Conservation (phyloP, 441 rosid genomes). For the Pelargonium fulgidum region DNA sequence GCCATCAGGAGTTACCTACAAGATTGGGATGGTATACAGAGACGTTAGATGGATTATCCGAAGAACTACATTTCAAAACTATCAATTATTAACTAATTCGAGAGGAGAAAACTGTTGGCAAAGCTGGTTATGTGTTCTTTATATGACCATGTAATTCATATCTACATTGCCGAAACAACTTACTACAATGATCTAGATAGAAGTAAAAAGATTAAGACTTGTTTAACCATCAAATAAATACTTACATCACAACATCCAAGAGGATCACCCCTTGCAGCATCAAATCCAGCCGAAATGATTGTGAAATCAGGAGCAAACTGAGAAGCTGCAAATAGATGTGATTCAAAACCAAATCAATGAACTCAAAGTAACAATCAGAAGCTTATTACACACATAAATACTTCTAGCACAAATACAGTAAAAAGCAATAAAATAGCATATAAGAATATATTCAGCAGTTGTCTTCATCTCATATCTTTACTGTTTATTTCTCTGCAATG, state of each 20-base stretch:
- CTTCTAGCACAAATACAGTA: neutral
- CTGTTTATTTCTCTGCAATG: too few relatives aligned
- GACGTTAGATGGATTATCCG: neutral
- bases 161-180: constrained; percentile 7
- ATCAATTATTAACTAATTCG: neutral
- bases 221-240: constrained; percentile 6
- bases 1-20: constrained; percentile 86
- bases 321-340: constrained; percentile 53
- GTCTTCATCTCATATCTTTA: too few relatives aligned
- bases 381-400: constrained; percentile 8
- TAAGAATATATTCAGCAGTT: neutral
- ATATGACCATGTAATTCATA: neutral
- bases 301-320: constrained; percentile 88
- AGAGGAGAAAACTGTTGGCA: constrained; percentile 5
- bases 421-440: neutral
- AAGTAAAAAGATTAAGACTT: neutral
- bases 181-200: neutral
- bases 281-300: constrained; percentile 96
- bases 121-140: constrained; percentile 6
- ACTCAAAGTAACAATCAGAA: constrained; percentile 8
- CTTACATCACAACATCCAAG: constrained; percentile 95
- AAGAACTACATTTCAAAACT: constrained; percentile 1
- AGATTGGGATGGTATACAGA: neutral
- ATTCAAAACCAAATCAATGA: constrained; percentile 19
- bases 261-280: constrained; percentile 99